Percentiles rank a stretch among this genome's conserved stretches.
Conservation (phyloP, 225 moss, liverwort and hornwort genomes). For the Physcomitrium patens region DNA sequence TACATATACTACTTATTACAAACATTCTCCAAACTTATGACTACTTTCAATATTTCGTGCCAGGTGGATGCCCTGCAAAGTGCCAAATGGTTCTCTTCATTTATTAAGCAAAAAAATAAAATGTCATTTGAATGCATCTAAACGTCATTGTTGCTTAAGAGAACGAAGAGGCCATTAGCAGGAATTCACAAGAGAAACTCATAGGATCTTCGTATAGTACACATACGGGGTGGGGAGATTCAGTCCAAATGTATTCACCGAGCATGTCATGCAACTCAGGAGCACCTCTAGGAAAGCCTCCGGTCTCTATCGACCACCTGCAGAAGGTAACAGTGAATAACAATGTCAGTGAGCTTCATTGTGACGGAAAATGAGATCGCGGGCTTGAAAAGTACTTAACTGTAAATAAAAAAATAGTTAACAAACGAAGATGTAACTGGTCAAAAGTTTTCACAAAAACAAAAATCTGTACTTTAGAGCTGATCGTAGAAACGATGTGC, state of each 20-base stretch:
- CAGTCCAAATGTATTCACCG: constrained; percentile 87
- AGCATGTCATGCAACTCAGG: constrained; percentile 93
- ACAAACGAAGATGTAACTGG: neutral
- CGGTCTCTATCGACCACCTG: constrained; percentile 93
- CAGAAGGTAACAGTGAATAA: constrained; percentile 10
- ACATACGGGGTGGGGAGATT: constrained; percentile 82
- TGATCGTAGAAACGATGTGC: constrained; percentile 83
- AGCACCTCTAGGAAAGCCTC: constrained; percentile 74
- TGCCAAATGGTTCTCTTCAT: no score
- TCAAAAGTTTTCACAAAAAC: neutral
- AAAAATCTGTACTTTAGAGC: constrained; percentile 73
- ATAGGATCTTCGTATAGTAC: constrained; percentile 11
- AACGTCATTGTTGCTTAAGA: constrained; percentile 13
- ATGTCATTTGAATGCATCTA: neutral
- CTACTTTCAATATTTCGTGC: no score
- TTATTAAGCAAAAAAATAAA: neutral
- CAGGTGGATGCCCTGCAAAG: no score
- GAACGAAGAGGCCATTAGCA: neutral
- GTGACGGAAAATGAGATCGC: neutral
- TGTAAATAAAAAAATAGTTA: neutral
- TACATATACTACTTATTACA: no score
- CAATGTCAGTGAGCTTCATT: neutral
- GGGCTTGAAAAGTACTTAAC: neutral
- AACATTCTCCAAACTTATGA: no score
- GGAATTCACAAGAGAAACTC: neutral